phyloP scores from a whole-genome alignment of 352 stramenopile genomes.

The Pythium monospermum region DNA sequence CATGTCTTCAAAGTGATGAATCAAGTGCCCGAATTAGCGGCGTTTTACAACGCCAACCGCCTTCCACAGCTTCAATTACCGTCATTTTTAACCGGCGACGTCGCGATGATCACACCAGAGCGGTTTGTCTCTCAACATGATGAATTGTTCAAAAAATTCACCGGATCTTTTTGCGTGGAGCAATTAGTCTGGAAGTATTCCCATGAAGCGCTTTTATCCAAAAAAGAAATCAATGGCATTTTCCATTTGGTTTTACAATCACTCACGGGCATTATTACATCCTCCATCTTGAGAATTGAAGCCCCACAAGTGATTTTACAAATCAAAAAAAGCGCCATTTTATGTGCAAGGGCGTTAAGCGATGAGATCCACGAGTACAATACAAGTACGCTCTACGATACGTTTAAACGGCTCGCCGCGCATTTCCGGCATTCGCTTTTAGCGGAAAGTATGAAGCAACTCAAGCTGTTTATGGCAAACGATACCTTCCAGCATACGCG shows the following conservation, averaged over 20 bases:
- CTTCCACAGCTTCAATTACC: conserved; percentile 73
- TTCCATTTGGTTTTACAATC: conserved; percentile 77
- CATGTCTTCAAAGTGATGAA: conserved; percentile 74
- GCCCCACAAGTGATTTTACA: conserved; percentile 50
- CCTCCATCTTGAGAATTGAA: conserved; percentile 56
- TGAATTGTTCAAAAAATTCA: conserved; percentile 78
- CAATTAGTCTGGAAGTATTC: conserved; percentile 70
- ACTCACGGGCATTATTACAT: conserved; percentile 60
- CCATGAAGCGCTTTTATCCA: conserved; percentile 59
- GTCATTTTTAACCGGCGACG: conserved; percentile 62
- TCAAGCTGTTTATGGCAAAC: conserved; percentile 53
- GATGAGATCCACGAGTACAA: conserved; percentile 80
- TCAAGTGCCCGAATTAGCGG: conserved; percentile 61
- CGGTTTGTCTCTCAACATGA: conserved; percentile 72
- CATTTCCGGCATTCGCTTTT: conserved; percentile 62
- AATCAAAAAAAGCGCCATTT: conserved; percentile 60
- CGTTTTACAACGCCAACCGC: conserved; percentile 77
- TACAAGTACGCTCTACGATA: conserved; percentile 53
- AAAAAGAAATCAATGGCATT: conserved; percentile 80
- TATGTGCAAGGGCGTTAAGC: conserved; percentile 49
- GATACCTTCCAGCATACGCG: conserved; percentile 68
- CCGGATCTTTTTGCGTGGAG: conserved; percentile 68
- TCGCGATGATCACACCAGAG: conserved; percentile 65
- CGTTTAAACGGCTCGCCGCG: conserved; percentile 49
- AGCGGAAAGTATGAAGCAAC: conserved; percentile 58